Base-by-base conservation (phyloP, 1,284 basidiomycete species). In the Heliocybe sulcata region DNA sequence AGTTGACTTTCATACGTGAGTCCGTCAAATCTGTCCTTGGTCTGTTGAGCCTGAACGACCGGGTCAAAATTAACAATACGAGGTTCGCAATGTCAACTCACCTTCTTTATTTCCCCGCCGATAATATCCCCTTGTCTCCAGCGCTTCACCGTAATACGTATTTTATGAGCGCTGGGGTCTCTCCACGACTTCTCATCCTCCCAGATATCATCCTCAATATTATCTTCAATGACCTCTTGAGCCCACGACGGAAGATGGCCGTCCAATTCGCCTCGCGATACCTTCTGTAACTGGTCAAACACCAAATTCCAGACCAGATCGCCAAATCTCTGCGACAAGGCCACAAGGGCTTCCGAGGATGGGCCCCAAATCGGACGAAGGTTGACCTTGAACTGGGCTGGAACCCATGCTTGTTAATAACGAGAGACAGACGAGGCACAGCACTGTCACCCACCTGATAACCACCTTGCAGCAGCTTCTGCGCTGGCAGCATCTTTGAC, bases 361-460 rank as follows among this genome's bases (percentile, higher is more conserved):
- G 94, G 87, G 3, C 81, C 79, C 89, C 94, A 98, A 11, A 96
- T 64, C 0, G 95, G 95, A 31, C 91, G 81, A 49, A 97, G 74
- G 67, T 94, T 94, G 61, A 97, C 88, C 71, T 97, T 97, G 51
- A 97, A 74, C 67, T 97, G 94, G 1, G 87, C 90, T 84, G 60
- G 35, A 62, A 38, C 35, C 55, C 38, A 61, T 51, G 25, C 22
- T 2, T 12, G 23, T 1, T 1, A 19, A 51, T 48, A 51, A 20
- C 20, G 12, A 12, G 19, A 8, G 47, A 9, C 53, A 48, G 45
- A 23, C 11, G 35, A 20, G 45, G 56, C 45, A 33, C 42, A n/a
- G 33, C 38, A 55, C 26, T 23, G 53, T 33, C 52, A 69, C 72
- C 57, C 59, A 81, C 83, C 80, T 45, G 87, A 74, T 16, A 92